Evolutionary conservation across 73 alveolate genomes (phyloP).

Genomic region (Breviolum minutum): DNA sequence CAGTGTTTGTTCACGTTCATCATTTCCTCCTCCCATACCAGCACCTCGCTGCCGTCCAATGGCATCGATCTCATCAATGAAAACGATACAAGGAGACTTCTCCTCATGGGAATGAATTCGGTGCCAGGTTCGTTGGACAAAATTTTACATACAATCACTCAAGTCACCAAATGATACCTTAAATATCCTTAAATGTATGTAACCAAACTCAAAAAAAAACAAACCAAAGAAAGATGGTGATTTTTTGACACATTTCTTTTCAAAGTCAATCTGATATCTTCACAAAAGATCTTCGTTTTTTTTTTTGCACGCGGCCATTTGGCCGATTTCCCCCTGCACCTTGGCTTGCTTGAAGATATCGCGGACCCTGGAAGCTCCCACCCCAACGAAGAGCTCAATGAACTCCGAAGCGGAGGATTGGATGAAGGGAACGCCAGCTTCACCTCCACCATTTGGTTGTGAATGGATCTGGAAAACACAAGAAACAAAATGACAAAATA

Average conservation of each 20-base stretch:
- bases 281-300: too few relatives aligned
- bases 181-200: too few relatives aligned
- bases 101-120: not conserved
- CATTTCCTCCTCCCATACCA: constrained; percentile 98
- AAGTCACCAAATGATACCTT: too few relatives aligned
- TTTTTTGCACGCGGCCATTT: too few relatives aligned
- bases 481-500: too few relatives aligned
- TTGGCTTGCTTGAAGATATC: constrained; percentile 98
- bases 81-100: constrained; percentile 90
- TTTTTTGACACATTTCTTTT: constrained; percentile 95
- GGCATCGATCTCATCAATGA: constrained; percentile 99
- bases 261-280: not conserved
- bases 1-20: constrained; percentile 99
- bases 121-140: too few relatives aligned
- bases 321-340: constrained; percentile 96
- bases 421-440: constrained; percentile 98
- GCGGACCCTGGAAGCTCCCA: constrained; percentile 98
- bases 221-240: too few relatives aligned
- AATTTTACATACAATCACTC: too few relatives aligned
- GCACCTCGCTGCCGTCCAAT: constrained; percentile 98
- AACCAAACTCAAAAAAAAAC: too few relatives aligned
- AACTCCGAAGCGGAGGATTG: constrained; percentile 96
- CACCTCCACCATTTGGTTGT: too few relatives aligned
- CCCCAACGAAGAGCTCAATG: constrained; percentile 99
- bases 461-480: too few relatives aligned